Evolutionary conservation across 2,329 filamentous ascomycete species (phyloP), one percentile per base, ranked within the genome.

Genomic region (Cytospora leucostoma): DNA sequence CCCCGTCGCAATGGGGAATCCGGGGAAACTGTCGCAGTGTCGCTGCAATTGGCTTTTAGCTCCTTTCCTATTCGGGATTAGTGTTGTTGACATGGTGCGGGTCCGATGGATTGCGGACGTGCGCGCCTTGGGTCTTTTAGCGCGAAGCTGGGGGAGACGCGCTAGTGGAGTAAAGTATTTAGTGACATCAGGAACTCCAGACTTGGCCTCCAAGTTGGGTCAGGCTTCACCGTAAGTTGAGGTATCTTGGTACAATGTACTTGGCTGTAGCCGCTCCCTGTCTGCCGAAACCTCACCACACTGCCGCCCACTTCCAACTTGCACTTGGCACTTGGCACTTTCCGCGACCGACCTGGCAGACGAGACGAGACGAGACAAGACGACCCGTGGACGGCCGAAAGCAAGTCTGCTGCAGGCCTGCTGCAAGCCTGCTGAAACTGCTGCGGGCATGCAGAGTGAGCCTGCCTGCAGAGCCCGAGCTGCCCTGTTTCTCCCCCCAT

Each of bases 41-140:
- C 17, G 21, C 13, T 52, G 27, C 33, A 27, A 27, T 33, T 52
- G 50, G 27, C 33, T 40, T 27, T 40, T 15, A 58, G 44, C 56
- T 50, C 33, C 33, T 58, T 58, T 58, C 56, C 56, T 40, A 17
- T 58, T 33, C 37, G 17, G 56, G 56, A 12, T 8, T 58, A 32
- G 56, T 27, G 33, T n/a, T 58, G 32, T 58, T 58, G 27, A 34
- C 44, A 21, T 21, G 1, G 44, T 47, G 44, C 44, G 44, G 44
- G 44, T 19, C 44, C 44, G n/a, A 47, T 47, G 44, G 44, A 21
- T 21, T 47, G 44, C n/a, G 44, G 44, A 47, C 44, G 44, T 47
- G 44, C 44, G 44, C 44, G 44, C 44, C 7, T 19, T 47, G 44
- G 44, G 44, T 47, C 44, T 47, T 27, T 27, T 47, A 47, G 44